Base-by-base conservation (phyloP, 805 yeast genomes). In the Grigorovia yakushimaensis region DNA sequence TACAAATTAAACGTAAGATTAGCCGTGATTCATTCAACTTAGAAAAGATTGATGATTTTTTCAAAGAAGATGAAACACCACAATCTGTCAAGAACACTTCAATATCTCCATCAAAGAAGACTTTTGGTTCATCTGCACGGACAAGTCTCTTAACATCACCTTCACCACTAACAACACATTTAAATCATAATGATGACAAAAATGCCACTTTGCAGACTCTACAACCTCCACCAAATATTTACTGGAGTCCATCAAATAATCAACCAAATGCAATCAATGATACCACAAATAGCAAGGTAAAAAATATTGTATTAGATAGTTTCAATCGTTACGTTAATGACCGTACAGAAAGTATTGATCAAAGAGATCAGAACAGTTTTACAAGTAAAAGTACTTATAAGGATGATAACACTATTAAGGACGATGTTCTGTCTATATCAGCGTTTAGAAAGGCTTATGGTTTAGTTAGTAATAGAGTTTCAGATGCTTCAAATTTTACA, bases 21-120 rank as follows among this genome's bases (percentile, higher is more conserved):
- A 39, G 44, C 8, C 51, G 45, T 33, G 57, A 57, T 52, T 55
- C 54, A 20, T 53, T 48, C 45, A 46, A 50, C 41, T 54, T 54
- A 58, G 59, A 57, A 48, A 51, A 54, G 54, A 57, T 83, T 15
- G 81, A 80, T 51, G 88, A 82, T 50, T 84, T 82, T 60, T 83
- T 82, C 45, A 72, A 71, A 42, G 84, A 80, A 45, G 84, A 79
- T 44, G 58, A 57, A 17, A 30, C 43, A 18, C 13, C 35, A 20
- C 2, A 21, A 2, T 23, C 42, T 5, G 22, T 10, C 15, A 48
- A 49, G 5, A 47, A 44, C 30, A 41, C 41, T 18, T 42, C 49
- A 13, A 51, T 51, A 2, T 8, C 41, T 3, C 33, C 36, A 10
- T 21, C 20, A 10, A 23, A 17, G 11, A 13, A 10, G 13, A 10